Base-by-base conservation (phyloP, 805 yeast genomes). In the Pichia deserticola region DNA sequence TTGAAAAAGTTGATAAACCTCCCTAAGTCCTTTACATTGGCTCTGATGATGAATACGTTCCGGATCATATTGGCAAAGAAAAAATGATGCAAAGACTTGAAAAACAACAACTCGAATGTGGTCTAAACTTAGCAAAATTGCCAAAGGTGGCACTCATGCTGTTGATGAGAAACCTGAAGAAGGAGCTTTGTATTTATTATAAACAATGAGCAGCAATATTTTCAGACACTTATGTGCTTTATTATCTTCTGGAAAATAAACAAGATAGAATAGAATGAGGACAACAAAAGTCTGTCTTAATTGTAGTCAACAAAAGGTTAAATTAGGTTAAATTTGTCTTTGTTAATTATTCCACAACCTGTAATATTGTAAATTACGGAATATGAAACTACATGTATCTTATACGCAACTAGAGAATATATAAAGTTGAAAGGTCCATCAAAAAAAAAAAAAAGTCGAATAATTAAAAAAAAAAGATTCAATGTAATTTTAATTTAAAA, bases 21-120 rank as follows among this genome's bases (percentile, higher is more conserved):
- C 55, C 81, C 36, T 63, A 85, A 45, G 73, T 81, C 1, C 65
- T 82, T 8, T 78, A 71, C 58, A 77, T 87, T 5, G 88, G 75
- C 5, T 59, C 64, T 10, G 96, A 87, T n/a, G n/a, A n/a, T 60
- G 82, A 84, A 61, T 84, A 63, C 65, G 86, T 79, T 10, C 85
- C 89, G 1, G 47, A 57, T 0, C 34, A 36, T 12, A 69, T 82
- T 2, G 79, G 85, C 55, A 80, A 77, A 52, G 56, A 64, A 7
- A 66, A 57, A 3, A 57, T 86, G 42, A 52, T 86, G 7, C 58
- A 60, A 1, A 62, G 66, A 34, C 86, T 89, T 89, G 49, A 62
- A 40, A 57, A 62, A 62, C 66, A 7, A 68, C 79, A 8, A 62
- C 70, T 29, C 58, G 67, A 20, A 34, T 34, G 36, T 82, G 87